Evolutionary conservation across 768 basidiomycete species (phyloP), one percentile per base, ranked within the genome.

Genomic region (Filobasidium wieringae): DNA sequence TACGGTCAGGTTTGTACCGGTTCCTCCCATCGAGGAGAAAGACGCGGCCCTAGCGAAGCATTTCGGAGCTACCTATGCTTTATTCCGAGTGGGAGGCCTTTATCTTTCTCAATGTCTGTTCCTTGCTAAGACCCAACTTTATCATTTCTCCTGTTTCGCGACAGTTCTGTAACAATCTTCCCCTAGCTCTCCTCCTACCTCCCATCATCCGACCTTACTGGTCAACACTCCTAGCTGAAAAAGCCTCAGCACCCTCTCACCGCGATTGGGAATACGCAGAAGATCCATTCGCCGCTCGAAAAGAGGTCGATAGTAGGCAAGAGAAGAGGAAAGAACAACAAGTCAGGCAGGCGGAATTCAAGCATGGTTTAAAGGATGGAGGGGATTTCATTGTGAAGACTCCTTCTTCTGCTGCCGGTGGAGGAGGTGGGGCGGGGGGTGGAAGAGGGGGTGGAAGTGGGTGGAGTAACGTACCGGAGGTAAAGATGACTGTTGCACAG

Each of bases 201-300:
- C 82, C 86, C 1, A 83, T 84, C 7, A 87, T 89, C 33, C 79
- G 87, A 43, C 86, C 89, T 19, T 95, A 92, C 71, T 95, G 91
- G 91, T 80, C 80, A 52, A 78, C 82, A 64, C 75, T 95, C 1
- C 82, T 81, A 7, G 62, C 66, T 8, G 84, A 88, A 66, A 87
- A 88, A 64, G 84, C 83, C 63, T 71, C 71, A 17, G 78, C 79
- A 2, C 82, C 84, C 0, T 79, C 82, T 2, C 86, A 89, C 69
- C 79, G 81, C 68, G 80, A 79, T 51, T 92, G 89, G 89, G 85
- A 88, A 81, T 93, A 86, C 65, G 79, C 82, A n/a, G 76, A 83
- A 6, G 88, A 93, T 76, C 90, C 89, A 1, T 93, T 91, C 66
- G 79, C 80, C 17, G 87, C 87, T 6, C 79, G 78, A 58, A 81